Evolutionary conservation across 1,284 basidiomycete genomes (phyloP), one percentile per base, ranked within the genome.

Genomic region (Rhodotorula mucilaginosa): DNA sequence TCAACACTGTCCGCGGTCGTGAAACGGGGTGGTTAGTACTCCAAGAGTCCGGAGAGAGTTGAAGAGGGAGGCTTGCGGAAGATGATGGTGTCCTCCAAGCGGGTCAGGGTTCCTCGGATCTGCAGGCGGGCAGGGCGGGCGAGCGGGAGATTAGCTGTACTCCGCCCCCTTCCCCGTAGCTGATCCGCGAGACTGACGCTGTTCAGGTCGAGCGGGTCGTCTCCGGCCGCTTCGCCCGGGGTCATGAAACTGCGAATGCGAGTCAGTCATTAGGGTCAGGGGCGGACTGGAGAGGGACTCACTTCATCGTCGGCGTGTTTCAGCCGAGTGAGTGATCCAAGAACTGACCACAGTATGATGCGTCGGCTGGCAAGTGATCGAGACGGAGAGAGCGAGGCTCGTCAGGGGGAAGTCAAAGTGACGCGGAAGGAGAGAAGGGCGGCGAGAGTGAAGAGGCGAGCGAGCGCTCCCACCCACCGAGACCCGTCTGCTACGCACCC

Each of bases 51-150:
- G 21, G 19, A 15, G 48, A 5, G 34, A 34, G 34, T 5, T 34
- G 34, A 8, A 34, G 34, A n/a, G 44, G 4, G 29, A 44, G 49
- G 12, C 84, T 74, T 64, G 84, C 85, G 80, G 80, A 99, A 99
- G 80, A 98, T 97, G 83, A 99, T 99, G 29, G 96, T 99, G 78
- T 99, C 97, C 80, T 99, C 97, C 29, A 99, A 87, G 26, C 97
- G 87, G 75, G 87, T 89, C 23, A 99, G 85, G 66, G 93, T 90
- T 26, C 88, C 88, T 70, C 97, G 86, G 78, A 99, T 98, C 75
- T 76, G 64, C 8, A 88, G 86, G 68, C 93, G 89, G 39, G 97
- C 84, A 31, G 89, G 90, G 97, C 84, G 34, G 89, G 90, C 34
- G n/a, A 1, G 44, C n/a, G 21, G 21, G 2, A 0, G 5, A 23